Evolutionary conservation across 192 early-diverging fungal species (phyloP).

Genomic region (Lunasporangiospora selenospora): DNA sequence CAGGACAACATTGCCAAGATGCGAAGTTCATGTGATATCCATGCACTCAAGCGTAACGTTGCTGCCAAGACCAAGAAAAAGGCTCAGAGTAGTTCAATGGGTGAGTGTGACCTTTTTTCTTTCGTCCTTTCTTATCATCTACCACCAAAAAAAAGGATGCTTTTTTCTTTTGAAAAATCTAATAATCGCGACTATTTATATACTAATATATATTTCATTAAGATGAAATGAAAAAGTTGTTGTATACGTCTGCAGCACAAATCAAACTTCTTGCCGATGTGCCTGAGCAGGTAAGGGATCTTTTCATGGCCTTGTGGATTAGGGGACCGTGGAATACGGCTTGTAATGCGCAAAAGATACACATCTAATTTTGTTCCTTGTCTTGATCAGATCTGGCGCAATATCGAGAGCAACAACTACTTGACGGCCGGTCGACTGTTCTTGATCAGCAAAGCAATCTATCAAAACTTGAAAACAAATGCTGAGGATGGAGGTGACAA

Average conservation of each 20-base stretch:
- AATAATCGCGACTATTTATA: neutral
- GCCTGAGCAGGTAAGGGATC: constrained; percentile 78
- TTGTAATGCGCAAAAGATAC: neutral
- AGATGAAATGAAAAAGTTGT: constrained; percentile 62
- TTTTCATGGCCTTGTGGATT: too few relatives aligned
- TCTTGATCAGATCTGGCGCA: constrained; percentile 75
- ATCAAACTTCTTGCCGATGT: constrained; percentile 87
- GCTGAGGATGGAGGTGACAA: constrained; percentile 28
- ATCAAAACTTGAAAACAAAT: constrained; percentile 67
- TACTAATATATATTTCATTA: neutral
- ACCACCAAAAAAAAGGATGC: too few relatives aligned
- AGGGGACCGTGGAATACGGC: too few relatives aligned
- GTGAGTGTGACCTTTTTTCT: constrained; percentile 10
- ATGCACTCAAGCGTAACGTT: constrained; percentile 56
- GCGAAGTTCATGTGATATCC: constrained; percentile 61
- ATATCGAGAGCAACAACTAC: constrained; percentile 74
- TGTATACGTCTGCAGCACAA: constrained; percentile 78
- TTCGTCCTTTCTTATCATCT: neutral
- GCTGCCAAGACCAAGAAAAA: constrained; percentile 46
- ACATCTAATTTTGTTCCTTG: neutral
- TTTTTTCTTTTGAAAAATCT: constrained; percentile 1
- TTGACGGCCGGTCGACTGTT: constrained; percentile 75
- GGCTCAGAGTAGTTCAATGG: constrained; percentile 51
- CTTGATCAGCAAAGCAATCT: constrained; percentile 71
- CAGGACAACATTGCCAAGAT: constrained; percentile 63